Base-by-base conservation (phyloP, 805 yeast species). In the Wickerhamomyces xylosicus region DNA sequence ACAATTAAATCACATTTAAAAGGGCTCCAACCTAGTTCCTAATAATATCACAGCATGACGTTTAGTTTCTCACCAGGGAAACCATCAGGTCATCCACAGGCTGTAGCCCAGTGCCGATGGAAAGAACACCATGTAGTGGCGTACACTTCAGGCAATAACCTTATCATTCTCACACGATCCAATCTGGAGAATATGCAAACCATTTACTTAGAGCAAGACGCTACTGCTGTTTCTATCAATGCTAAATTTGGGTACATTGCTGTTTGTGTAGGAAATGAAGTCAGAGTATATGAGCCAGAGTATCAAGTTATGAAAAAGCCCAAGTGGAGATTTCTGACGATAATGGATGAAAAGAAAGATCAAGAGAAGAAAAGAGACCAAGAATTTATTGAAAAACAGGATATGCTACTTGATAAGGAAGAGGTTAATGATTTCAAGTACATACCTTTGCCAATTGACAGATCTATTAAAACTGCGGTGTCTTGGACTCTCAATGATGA, bases 71-170 rank as follows among this genome's bases (percentile, higher is more conserved):
- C 85, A 34, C 96, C 96, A 2, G 97, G 97, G 2, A 85, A 84
- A 53, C 92, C 92, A 16, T 82, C 79, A 54, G 58, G 64, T 34
- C 55, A 72, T 1, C 66, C 64, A 13, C 72, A 72, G 46, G 63
- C 85, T 1, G 71, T 77, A 19, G 64, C 74, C 32, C 79, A 77
- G 43, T 71, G 67, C 6, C 60, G 63, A 31, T 86, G 95, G 95
- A 75, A 74, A 40, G 66, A 67, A 10, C 75, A 74, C 42, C 71
- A 75, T 37, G 58, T 86, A 2, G 60, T 83, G 27, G 64, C 40
- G 3, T 90, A 90, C 56, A 83, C 87, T 41, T 85, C 96, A 1
- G 97, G 95, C 1, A 86, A 86, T 60, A 86, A 85, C 55, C 64
- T 90, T 47, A 82, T 90, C 27, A 69, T 83, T 4, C 54, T 79